Base-by-base conservation (phyloP, 441 rosid species). In the Corymbia calophylla region DNA sequence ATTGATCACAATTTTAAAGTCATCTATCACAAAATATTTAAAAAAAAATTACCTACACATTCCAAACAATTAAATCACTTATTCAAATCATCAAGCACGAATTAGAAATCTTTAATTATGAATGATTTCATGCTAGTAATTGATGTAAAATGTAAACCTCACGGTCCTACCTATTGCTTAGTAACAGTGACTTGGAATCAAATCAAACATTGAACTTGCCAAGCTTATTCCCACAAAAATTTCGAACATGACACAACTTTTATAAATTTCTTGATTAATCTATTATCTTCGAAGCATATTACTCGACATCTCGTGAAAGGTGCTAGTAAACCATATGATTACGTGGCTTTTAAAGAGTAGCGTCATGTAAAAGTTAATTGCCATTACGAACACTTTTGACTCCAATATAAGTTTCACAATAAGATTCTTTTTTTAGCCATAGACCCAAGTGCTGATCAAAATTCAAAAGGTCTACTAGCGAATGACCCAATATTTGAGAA, bases 21-120 rank as follows among this genome's bases (percentile, higher is more conserved):
- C 56, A 54, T 54, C 56, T 54, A 54, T 17, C 53, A 13, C 53
- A 51, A 51, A 13, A 51, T 51, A 51, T 2, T 5, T 11, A 8
- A 49, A 51, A 12, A 51, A 51, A 53, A 53, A 25, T 9, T 25
- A 58, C 1, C n/a, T 25, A 25, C 64, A 25, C 62, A 56, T 2
- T n/a, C 16, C n/a, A 25, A 60, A 12, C 25, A 60, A 0, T 60
- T 60, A 60, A 60, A 60, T 60, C n/a, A 10, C 1, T 60, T 5
- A 0, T 5, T 58, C 3, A 58, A 58, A 10, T 58, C 7, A 10
- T 10, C n/a, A 25, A 58, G 15, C 64, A 58, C 2, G n/a, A 58
- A 58, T 0, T 0, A 5, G 11, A 58, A 58, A 58, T 23, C 29
- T 0, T 58, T 15, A 58, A 0, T 11, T 58, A 25, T 0, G n/a